Evolutionary conservation across 306 rosid species (phyloP).

Genomic region (Aeschynomene evenia): DNA sequence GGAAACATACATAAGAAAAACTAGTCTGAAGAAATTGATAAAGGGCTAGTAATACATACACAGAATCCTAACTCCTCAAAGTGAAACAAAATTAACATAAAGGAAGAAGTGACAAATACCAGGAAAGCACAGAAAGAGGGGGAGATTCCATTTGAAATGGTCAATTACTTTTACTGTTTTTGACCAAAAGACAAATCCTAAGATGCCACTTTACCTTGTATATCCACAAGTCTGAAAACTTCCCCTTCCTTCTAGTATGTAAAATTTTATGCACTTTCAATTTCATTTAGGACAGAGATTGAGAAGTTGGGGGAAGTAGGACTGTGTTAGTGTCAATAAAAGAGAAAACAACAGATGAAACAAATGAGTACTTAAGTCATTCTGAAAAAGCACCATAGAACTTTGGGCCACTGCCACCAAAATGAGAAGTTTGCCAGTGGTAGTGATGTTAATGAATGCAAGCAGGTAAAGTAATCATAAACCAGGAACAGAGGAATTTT

Average conservation of each 20-base stretch:
- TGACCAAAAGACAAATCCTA: slow-evolving; percentile 69
- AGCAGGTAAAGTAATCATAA: slow-evolving; percentile 14
- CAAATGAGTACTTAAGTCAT: slow-evolving; percentile 51
- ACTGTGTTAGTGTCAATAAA: slow-evolving; percentile 45
- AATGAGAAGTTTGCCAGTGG: slow-evolving; percentile 47
- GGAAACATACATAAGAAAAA: neutral
- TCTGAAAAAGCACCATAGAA: slow-evolving; percentile 47
- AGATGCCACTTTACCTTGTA: slow-evolving; percentile 74
- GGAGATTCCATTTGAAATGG: slow-evolving; percentile 38
- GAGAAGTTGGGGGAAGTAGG: slow-evolving; percentile 34
- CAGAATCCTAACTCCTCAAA: slow-evolving; percentile 33
- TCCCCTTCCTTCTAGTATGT: slow-evolving; percentile 35
- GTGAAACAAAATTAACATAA: slow-evolving; percentile 38
- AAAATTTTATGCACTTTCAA: slow-evolving; percentile 63
- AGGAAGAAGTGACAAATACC: slow-evolving; percentile 38
- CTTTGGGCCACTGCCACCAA: slow-evolving; percentile 42
- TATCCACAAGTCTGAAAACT: slow-evolving; percentile 46
- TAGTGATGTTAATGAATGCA: slow-evolving; percentile 16
- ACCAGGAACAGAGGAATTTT: neutral
- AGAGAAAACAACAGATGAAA: slow-evolving; percentile 72
- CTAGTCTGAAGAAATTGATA: slow-evolving; percentile 36
- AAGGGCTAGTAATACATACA: slow-evolving; percentile 5
- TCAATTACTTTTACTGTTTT: slow-evolving; percentile 47
- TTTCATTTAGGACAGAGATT: slow-evolving; percentile 48
- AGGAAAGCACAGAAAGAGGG: slow-evolving; percentile 57